Conservation (phyloP, 192 early-diverging fungal genomes). For the Backusella mclennaniae region DNA sequence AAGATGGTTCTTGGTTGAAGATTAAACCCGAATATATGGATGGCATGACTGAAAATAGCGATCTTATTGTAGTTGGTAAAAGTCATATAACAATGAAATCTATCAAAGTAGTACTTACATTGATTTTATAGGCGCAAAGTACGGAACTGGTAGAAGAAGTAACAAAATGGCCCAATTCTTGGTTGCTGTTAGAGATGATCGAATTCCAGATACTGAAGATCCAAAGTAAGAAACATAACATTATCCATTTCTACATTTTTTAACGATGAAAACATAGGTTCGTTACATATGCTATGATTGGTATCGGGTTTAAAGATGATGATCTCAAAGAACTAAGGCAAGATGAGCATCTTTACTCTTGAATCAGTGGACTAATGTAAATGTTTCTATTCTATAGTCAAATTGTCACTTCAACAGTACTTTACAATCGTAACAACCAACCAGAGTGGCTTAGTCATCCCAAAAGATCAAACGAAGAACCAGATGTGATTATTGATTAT, state of each 20-base stretch:
- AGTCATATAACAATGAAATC: background rate
- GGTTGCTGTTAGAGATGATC: constrained; percentile 54
- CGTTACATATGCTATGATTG: constrained; percentile 66
- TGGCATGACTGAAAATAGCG: constrained; percentile 64
- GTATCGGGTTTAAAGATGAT: constrained; percentile 63
- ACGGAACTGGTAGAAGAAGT: constrained; percentile 60
- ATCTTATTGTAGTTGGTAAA: constrained; percentile 71
- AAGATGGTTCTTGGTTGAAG: constrained; percentile 68
- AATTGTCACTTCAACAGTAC: background rate
- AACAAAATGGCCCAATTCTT: constrained; percentile 58
- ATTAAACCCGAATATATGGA: constrained; percentile 81
- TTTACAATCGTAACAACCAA: constrained; percentile 6
- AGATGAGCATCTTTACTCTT: background rate
- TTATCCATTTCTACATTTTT: background rate
- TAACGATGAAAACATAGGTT: constrained; percentile 25
- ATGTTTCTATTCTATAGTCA: background rate
- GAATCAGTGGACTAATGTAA: background rate
- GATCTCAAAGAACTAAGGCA: constrained; percentile 61
- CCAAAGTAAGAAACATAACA: constrained; percentile 1
- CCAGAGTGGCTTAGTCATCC: background rate
- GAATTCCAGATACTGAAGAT: background rate
- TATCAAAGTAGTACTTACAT: background rate
- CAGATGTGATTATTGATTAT: constrained; percentile 7
- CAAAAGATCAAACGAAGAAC: background rate
- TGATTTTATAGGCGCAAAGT: constrained; percentile 36